Evolutionary conservation across 2,329 filamentous ascomycete species (phyloP), one percentile per base, ranked within the genome.

Genomic region (Seiridium cupressi): DNA sequence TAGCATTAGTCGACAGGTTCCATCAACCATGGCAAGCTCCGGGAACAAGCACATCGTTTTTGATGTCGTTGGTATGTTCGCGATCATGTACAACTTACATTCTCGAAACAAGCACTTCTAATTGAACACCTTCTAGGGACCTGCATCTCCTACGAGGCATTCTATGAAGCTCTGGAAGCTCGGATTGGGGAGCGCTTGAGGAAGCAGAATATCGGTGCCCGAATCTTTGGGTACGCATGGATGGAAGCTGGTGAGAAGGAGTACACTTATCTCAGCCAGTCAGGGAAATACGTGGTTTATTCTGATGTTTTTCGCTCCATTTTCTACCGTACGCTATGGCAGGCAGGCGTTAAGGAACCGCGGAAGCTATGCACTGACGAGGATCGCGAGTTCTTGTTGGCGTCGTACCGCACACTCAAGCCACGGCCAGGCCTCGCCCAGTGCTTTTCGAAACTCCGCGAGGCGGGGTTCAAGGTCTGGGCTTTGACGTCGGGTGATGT

Each of bases 401-500:
- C 71, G 13, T 71, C 72, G 2, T 83, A 79, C 62, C 64, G 66
- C 44, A 65, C 67, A 51, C 67, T 78, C 5, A 61, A 73, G 51
- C 63, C 76, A n/a, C 64, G 81, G 2, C 68, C 73, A 2, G 80
- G 78, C 0, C 69, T 73, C 1, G 72, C 70, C 38, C 76, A 81
- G 61, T 77, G 75, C 51, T 74, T 82, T 46, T 64, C 71, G 44
- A 75, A 71, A 26, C 66, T 86, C 48, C 69, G 79, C 3, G 72
- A 70, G 0, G 73, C 69, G 0, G 79, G 82, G 0, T 85, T 83
- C 62, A 81, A 77, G 0, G 76, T 84, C 4, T 86, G 83, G 82
- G 78, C 75, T 40, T 73, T 86, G 35, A 85, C 83, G 0, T 79
- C 81, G 0, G 83, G 80, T 1, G 83, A 86, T 65, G 66, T 74